Conservation (phyloP, 305 asterid species). For the Fraxinus velutina region DNA sequence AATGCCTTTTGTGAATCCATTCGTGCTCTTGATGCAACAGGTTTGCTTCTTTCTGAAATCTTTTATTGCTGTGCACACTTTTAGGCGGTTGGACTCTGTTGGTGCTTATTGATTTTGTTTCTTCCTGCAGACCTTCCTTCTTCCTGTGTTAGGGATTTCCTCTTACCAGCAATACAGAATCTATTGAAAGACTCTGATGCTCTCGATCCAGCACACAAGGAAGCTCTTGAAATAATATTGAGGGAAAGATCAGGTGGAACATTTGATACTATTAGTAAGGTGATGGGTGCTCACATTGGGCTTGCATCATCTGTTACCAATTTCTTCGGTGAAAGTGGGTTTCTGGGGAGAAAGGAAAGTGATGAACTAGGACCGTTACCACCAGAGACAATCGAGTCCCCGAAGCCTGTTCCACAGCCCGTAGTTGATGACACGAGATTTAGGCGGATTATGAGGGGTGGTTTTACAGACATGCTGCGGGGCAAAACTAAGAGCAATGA, state of each 20-base stretch:
- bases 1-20: constrained; percentile 91
- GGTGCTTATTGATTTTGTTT: constrained; percentile 2
- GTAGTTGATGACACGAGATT: constrained; percentile 81
- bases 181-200: constrained; percentile 80
- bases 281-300: constrained; percentile 94
- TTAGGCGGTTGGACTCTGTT: not conserved
- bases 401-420: constrained; percentile 39
- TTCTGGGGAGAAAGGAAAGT: constrained; percentile 69
- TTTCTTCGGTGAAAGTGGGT: constrained; percentile 84
- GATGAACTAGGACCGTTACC: constrained; percentile 41
- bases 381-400: constrained; percentile 37
- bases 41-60: constrained; percentile 37
- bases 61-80: not conserved
- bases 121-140: constrained; percentile 62
- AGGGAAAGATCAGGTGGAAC: constrained; percentile 92
- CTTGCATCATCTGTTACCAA: constrained; percentile 79
- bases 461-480: constrained; percentile 85
- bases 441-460: constrained; percentile 85
- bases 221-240: constrained; percentile 86
- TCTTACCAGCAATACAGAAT: constrained; percentile 89
- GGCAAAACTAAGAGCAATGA: constrained; percentile 67
- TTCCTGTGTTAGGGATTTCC: constrained; percentile 68
- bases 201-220: constrained; percentile 98
- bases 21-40: constrained; percentile 97
- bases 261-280: constrained; percentile 76